A percentile compares a stretch with the other conserved stretches of the same genome.
These are phyloP conservation scores for Coemansia sp. DNA, from an alignment of 192 early-diverging fungal species.

Conservation along the genomic window DNA sequence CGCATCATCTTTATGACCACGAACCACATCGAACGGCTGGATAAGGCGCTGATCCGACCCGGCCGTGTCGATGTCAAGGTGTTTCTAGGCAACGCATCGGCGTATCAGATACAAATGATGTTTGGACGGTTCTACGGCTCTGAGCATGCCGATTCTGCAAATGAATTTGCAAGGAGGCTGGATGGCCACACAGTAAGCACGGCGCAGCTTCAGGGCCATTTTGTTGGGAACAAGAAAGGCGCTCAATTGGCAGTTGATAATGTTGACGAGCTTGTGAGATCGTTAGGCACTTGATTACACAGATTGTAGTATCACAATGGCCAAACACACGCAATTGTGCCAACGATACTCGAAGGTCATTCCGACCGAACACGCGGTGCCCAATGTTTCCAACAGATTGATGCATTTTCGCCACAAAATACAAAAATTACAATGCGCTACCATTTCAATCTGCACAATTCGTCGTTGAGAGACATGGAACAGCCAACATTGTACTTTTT, in stretches of 20 bases:
- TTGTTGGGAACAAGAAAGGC: constrained; percentile 81
- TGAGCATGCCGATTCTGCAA: constrained; percentile 58
- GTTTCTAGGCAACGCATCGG: constrained; percentile 70
- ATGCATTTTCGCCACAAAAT: too few relatives aligned
- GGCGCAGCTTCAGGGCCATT: constrained; percentile 93
- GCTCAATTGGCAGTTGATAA: constrained; percentile 66
- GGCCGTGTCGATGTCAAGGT: constrained; percentile 78
- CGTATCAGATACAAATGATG: constrained; percentile 67
- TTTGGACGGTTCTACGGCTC: constrained; percentile 77
- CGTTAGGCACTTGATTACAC: neutral
- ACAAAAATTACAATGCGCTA: too few relatives aligned
- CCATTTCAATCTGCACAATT: too few relatives aligned
- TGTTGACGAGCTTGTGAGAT: neutral
- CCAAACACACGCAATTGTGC: too few relatives aligned
- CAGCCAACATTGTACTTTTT: too few relatives aligned
- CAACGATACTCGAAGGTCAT: too few relatives aligned
- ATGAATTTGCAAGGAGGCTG: constrained; percentile 65
- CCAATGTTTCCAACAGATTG: too few relatives aligned
- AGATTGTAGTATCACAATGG: neutral
- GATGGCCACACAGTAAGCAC: constrained; percentile 67
- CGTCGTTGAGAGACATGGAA: too few relatives aligned
- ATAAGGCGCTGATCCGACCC: constrained; percentile 77
- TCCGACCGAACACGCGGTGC: too few relatives aligned
- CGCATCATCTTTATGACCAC: constrained; percentile 92
- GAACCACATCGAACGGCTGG: constrained; percentile 76